These are phyloP conservation scores for Coprinopsis sp. DNA, from an alignment of 768 basidiomycete genomes.

Conservation along the genomic window DNA sequence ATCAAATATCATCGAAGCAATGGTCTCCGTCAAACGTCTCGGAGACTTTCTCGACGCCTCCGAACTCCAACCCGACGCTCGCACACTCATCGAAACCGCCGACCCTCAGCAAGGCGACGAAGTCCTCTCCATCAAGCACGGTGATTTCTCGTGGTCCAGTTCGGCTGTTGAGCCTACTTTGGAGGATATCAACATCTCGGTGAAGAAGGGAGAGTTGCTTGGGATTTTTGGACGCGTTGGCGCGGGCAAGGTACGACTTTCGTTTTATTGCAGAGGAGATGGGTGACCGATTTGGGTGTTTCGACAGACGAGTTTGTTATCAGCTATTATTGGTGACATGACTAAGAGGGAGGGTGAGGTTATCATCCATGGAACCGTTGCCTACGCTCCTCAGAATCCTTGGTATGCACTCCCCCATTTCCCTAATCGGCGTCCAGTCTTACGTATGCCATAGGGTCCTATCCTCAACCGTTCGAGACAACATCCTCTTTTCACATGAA, in stretches of 20 bases:
- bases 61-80: slow-evolving; percentile 77
- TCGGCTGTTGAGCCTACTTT: slow-evolving; percentile 55
- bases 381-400: slow-evolving; percentile 85
- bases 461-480: slow-evolving; percentile 81
- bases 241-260: slow-evolving; percentile 67
- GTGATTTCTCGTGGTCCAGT: slow-evolving; percentile 79
- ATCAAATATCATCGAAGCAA: slow-evolving; percentile 78
- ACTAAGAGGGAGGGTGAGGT: slow-evolving; percentile 69
- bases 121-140: slow-evolving; percentile 67
- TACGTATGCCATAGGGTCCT: slow-evolving; percentile 56
- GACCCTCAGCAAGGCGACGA: slow-evolving; percentile 55
- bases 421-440: not conserved
- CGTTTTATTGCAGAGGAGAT: not conserved
- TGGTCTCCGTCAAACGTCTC: slow-evolving; percentile 78
- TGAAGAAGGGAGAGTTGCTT: slow-evolving; percentile 80
- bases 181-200: slow-evolving; percentile 69
- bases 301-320: slow-evolving; percentile 69
- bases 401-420: slow-evolving; percentile 43
- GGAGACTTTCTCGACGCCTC: slow-evolving; percentile 69
- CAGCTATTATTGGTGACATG: slow-evolving; percentile 89
- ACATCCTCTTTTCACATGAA: slow-evolving; percentile 87
- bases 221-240: slow-evolving; percentile 88
- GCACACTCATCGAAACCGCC: slow-evolving; percentile 43
- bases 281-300: not conserved
- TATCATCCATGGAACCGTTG: slow-evolving; percentile 59